Percentiles rank a stretch among this genome's conserved stretches.
phyloP scores from a whole-genome alignment of 139 green algal species.

The Zygnema circumcarinatum region DNA sequence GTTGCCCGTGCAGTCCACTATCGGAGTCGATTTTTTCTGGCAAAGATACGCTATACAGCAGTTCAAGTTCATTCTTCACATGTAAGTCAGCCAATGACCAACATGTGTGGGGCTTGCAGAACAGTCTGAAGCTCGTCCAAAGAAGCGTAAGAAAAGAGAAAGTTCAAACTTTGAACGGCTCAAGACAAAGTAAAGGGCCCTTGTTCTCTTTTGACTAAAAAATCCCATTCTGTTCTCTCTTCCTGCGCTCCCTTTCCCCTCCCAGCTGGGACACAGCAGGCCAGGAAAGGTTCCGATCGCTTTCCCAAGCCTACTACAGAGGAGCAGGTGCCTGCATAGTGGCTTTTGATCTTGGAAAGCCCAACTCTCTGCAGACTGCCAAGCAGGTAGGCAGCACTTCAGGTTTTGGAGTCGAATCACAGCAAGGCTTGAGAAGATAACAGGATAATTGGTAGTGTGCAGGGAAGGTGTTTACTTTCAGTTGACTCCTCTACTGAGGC shows the following conservation, averaged over 20 bases:
- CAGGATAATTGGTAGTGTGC: too few relatives aligned
- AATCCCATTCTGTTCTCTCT: too few relatives aligned
- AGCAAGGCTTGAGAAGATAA: too few relatives aligned
- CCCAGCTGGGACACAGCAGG: constrained; percentile 79
- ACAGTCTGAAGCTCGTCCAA: too few relatives aligned
- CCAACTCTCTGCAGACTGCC: background rate
- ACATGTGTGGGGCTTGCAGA: too few relatives aligned
- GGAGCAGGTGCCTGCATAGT: constrained; percentile 73
- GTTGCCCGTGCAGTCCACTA: constrained; percentile 48
- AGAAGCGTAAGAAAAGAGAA: too few relatives aligned
- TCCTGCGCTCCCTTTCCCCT: background rate
- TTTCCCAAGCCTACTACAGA: constrained; percentile 77
- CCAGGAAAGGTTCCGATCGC: constrained; percentile 79
- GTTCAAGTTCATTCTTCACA: constrained; percentile 48
- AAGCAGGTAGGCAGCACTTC: background rate
- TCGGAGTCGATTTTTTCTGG: constrained; percentile 50
- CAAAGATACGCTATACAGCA: constrained; percentile 39
- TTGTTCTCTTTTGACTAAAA: too few relatives aligned
- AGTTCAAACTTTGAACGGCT: too few relatives aligned
- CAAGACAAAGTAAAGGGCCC: too few relatives aligned
- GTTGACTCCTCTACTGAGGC: background rate
- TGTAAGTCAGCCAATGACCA: constrained; percentile 31
- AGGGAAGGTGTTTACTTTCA: background rate
- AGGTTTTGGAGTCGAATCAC: too few relatives aligned
- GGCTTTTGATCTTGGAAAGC: constrained; percentile 63